Evolutionary conservation across 352 stramenopile genomes (phyloP), one percentile per base, ranked within the genome.

Genomic region (Pythium plurisporium): DNA sequence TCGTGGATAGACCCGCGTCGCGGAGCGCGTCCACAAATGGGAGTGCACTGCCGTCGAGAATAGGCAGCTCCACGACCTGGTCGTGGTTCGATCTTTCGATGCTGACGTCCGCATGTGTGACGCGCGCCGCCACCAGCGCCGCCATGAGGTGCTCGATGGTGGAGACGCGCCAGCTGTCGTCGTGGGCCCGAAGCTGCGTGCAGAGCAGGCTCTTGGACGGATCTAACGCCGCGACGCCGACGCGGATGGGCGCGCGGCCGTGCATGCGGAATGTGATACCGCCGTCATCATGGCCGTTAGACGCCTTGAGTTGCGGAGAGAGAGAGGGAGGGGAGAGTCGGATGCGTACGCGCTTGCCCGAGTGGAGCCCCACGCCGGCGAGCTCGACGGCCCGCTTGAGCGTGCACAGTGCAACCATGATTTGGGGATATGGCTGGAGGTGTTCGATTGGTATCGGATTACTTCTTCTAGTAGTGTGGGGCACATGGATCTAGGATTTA

Each of bases 141-240:
- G 81, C 74, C 74, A 91, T 81, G 10, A 91, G 36, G 37, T 91
- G 81, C 54, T 91, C 81, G n/a, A 73, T 34, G 10, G 81, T 91
- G 0, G 69, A 76, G 5, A 88, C 60, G 23, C 46, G 68, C 44
- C 53, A 58, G 41, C 67, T 53, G 48, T 58, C 38, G 5, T 58
- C 30, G 0, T 8, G 36, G 10, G 60, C 53, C 6, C 46, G 23
- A 26, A 91, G 65, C 29, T 79, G 74, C 9, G 80, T 86, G 67
- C 80, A 91, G 33, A 91, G 57, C 55, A 82, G 69, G 40, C 72
- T 77, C 40, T 62, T 67, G 48, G 55, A 55, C 50, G 59, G 62
- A 31, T 85, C 64, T 9, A 88, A 64, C 20, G 76, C 67, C 1
- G 55, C 40, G 26, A 80, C 68, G 10, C 59, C 46, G 17, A 72